These are phyloP conservation scores for Talaromyces sp. DNA, from an alignment of 2,329 filamentous ascomycete genomes.

Conservation along the genomic window DNA sequence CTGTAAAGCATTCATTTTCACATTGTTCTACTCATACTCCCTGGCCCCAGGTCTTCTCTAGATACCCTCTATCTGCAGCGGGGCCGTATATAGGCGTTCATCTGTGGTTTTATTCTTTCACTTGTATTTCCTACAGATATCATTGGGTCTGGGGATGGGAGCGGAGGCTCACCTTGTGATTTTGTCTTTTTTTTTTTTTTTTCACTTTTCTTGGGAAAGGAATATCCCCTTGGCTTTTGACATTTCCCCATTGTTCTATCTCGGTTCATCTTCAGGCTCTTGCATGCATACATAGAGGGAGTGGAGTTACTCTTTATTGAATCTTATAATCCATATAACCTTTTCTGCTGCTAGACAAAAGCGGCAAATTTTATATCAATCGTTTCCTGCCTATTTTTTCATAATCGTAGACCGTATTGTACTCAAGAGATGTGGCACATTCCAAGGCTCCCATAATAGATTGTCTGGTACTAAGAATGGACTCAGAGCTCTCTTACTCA, in stretches of 20 bases:
- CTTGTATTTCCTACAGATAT: slow-evolving; percentile 4
- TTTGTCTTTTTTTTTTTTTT: background rate
- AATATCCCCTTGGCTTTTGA: too few relatives aligned
- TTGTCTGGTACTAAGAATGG: too few relatives aligned
- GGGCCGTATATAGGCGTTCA: slow-evolving; percentile 22
- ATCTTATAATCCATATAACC: slow-evolving; percentile 1
- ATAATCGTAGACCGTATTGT: too few relatives aligned
- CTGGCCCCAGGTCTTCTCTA: slow-evolving; percentile 11
- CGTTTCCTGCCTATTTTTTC: background rate
- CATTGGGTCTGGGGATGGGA: slow-evolving; percentile 1
- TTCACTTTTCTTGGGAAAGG: too few relatives aligned
- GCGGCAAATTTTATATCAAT: background rate
- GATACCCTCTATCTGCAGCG: slow-evolving; percentile 24
- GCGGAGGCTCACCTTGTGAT: background rate
- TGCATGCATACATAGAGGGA: slow-evolving; percentile 23
- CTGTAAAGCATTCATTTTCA: slow-evolving; percentile 12
- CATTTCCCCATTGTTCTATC: slow-evolving; percentile 6
- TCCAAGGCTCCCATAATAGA: too few relatives aligned
- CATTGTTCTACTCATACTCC: background rate
- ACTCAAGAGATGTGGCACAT: too few relatives aligned
- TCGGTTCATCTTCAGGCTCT: slow-evolving; percentile 8
- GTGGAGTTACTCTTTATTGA: slow-evolving; percentile 11
- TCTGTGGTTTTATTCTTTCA: slow-evolving; percentile 5
- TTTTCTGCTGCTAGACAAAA: background rate
- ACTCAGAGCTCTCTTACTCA: too few relatives aligned